Conservation (phyloP, 2,329 filamentous ascomycete genomes). For the Scorias spongiosa region DNA sequence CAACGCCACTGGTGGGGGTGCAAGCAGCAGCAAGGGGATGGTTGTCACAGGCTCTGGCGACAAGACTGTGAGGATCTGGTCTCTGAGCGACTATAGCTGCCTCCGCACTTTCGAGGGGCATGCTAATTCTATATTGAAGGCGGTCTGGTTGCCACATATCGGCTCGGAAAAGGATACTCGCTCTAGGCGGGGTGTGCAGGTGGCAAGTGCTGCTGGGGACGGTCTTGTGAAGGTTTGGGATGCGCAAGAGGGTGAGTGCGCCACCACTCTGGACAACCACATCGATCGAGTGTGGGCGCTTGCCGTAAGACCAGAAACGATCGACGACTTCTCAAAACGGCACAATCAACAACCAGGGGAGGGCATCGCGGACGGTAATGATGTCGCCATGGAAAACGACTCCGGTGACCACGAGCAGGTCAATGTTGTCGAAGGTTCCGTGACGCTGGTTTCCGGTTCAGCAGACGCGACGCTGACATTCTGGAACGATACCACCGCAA, state of each 20-base stretch:
- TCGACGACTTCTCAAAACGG: conserved; percentile 23
- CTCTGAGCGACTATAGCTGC: conserved; percentile 78
- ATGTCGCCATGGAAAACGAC: conserved; percentile 15
- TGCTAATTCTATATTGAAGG: conserved; percentile 87
- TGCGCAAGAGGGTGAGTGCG: conserved; percentile 65
- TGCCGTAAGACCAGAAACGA: conserved; percentile 45
- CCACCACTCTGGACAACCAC: conserved; percentile 89
- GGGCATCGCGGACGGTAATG: conserved; percentile 8
- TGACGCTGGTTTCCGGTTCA: conserved; percentile 69
- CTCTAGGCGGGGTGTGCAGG: conserved; percentile 48
- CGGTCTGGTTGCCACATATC: conserved; percentile 60
- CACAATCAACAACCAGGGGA: conserved; percentile 19
- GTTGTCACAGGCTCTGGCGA: conserved; percentile 86
- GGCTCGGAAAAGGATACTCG: conserved; percentile 22
- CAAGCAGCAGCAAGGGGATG: conserved; percentile 60
- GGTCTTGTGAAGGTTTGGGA: conserved; percentile 97
- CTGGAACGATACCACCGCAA: conserved; percentile 80
- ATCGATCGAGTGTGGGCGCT: conserved; percentile 91
- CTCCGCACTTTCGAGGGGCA: conserved; percentile 91
- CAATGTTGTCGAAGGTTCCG: conserved; percentile 5
- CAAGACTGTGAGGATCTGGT: conserved; percentile 95
- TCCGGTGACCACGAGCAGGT: conserved; percentile 12
- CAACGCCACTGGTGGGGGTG: conserved; percentile 45
- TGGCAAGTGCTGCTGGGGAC: conserved; percentile 82
- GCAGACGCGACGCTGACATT: conserved; percentile 89